phyloP scores from a whole-genome alignment of 208 protist species.

The Trypanosoma scelopori region DNA sequence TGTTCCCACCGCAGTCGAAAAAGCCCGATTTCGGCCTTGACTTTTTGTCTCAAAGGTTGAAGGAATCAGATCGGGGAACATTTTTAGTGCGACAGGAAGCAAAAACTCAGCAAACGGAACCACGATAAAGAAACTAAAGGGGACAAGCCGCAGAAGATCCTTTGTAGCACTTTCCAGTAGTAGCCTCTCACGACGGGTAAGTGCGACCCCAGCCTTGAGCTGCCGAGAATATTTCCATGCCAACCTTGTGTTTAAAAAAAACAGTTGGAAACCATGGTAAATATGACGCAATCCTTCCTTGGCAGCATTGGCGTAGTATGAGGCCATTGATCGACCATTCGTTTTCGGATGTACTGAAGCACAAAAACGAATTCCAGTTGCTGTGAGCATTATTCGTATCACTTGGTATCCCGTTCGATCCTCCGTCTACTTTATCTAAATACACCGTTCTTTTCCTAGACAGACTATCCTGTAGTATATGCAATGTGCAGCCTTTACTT shows the following conservation, averaged over 20 bases:
- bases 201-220: slow-evolving; percentile 79
- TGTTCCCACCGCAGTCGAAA: slow-evolving; percentile 71
- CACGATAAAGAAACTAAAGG: slow-evolving; percentile 97
- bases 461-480: not conserved
- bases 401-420: too few species aligned
- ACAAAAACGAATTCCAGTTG: slow-evolving; percentile 17
- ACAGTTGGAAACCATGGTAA: slow-evolving; percentile 89
- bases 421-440: too few species aligned
- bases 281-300: slow-evolving; percentile 77
- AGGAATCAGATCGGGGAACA: slow-evolving; percentile 97
- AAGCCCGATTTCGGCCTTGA: slow-evolving; percentile 83
- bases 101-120: slow-evolving; percentile 96
- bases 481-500: not conserved
- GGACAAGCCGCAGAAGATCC: slow-evolving; percentile 95
- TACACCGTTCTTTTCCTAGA: too few species aligned
- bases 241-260: slow-evolving; percentile 86
- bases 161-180: slow-evolving; percentile 92
- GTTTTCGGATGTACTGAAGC: slow-evolving; percentile 12
- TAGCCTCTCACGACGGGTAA: slow-evolving; percentile 84
- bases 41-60: slow-evolving; percentile 93
- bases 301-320: slow-evolving; percentile 38
- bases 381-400: slow-evolving; percentile 23
- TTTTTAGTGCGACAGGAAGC: slow-evolving; percentile 94
- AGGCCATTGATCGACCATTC: slow-evolving; percentile 12
- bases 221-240: slow-evolving; percentile 88